Conservation (phyloP, 805 yeast species). For the Komagataella pastoris region DNA sequence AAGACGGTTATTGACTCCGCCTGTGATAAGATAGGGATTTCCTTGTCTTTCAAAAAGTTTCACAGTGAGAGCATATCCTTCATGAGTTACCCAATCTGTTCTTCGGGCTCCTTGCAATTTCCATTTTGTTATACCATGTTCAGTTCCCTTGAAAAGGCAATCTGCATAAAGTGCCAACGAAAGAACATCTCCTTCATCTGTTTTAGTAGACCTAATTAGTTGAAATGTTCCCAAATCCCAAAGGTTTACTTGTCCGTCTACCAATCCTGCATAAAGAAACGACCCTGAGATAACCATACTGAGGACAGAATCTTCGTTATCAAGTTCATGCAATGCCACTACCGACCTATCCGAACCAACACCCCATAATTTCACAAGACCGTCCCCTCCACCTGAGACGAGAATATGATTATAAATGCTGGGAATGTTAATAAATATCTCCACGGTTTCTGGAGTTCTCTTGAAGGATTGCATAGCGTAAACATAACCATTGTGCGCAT, state of each 20-base stretch:
- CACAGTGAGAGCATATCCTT: slow-evolving; percentile 39
- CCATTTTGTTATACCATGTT: slow-evolving; percentile 36
- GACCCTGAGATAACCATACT: slow-evolving; percentile 54
- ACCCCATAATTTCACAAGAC: slow-evolving; percentile 72
- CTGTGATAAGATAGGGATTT: slow-evolving; percentile 41
- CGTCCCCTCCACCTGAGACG: slow-evolving; percentile 85
- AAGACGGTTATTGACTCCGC: slow-evolving; percentile 57
- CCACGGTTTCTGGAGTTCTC: slow-evolving; percentile 10
- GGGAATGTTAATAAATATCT: slow-evolving; percentile 9
- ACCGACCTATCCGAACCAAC: slow-evolving; percentile 10
- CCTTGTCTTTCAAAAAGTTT: slow-evolving; percentile 27
- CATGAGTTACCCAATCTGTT: slow-evolving; percentile 36
- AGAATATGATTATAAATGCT: slow-evolving; percentile 23
- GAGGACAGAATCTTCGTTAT: slow-evolving; percentile 57
- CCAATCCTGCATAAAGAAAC: slow-evolving; percentile 72
- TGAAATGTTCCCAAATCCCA: slow-evolving; percentile 86
- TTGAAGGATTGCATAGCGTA: slow-evolving; percentile 43
- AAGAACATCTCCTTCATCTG: slow-evolving; percentile 37
- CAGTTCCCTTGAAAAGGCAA: slow-evolving; percentile 52
- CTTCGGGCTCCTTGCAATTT: slow-evolving; percentile 30
- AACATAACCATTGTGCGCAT: slow-evolving; percentile 88
- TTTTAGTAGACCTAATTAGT: slow-evolving; percentile 29
- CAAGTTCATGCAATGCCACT: slow-evolving; percentile 24
- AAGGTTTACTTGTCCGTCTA: slow-evolving; percentile 60
- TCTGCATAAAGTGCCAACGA: slow-evolving; percentile 43